phyloP scores from a whole-genome alignment of 148 eudicot species.

The Nyssa sinensis region DNA sequence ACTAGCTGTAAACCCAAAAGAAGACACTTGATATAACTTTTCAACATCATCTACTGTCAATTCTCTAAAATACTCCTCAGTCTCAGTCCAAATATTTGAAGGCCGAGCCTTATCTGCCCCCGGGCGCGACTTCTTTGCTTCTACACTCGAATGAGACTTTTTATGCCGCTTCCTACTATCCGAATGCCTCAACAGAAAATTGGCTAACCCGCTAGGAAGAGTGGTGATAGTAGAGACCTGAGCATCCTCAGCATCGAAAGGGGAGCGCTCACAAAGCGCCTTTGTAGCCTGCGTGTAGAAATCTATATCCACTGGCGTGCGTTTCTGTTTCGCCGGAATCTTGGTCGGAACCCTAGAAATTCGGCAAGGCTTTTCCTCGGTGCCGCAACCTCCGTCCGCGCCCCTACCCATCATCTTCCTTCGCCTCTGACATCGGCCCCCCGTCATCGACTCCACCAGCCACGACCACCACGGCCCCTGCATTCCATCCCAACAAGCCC shows the following conservation, averaged over 20 bases:
- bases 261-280: slow-evolving; percentile 66
- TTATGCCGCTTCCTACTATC: slow-evolving; percentile 78
- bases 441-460: slow-evolving; percentile 50
- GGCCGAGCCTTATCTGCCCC: slow-evolving; percentile 40
- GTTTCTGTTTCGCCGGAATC: slow-evolving; percentile 15
- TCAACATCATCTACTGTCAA: slow-evolving; percentile 62
- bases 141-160: slow-evolving; percentile 47
- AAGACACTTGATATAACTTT: slow-evolving; percentile 39
- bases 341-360: slow-evolving; percentile 26
- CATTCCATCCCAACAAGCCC: slow-evolving; percentile 52
- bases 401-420: slow-evolving; percentile 63
- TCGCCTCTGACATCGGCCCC: slow-evolving; percentile 62
- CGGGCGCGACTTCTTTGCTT: slow-evolving; percentile 46
- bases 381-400: slow-evolving; percentile 58
- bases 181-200: slow-evolving; percentile 47
- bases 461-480: slow-evolving; percentile 39
- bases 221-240: slow-evolving; percentile 35
- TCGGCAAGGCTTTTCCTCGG: slow-evolving; percentile 51
- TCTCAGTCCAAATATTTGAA: slow-evolving; percentile 54
- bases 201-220: slow-evolving; percentile 65
- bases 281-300: slow-evolving; percentile 74
- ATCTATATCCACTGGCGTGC: slow-evolving; percentile 29
- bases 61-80: slow-evolving; percentile 82
- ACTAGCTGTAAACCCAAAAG: slow-evolving; percentile 30
- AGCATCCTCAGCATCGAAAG: slow-evolving; percentile 69